phyloP scores from a whole-genome alignment of 225 moss, liverwort and hornwort genomes.

The Rhytidiadelphus loreus region DNA sequence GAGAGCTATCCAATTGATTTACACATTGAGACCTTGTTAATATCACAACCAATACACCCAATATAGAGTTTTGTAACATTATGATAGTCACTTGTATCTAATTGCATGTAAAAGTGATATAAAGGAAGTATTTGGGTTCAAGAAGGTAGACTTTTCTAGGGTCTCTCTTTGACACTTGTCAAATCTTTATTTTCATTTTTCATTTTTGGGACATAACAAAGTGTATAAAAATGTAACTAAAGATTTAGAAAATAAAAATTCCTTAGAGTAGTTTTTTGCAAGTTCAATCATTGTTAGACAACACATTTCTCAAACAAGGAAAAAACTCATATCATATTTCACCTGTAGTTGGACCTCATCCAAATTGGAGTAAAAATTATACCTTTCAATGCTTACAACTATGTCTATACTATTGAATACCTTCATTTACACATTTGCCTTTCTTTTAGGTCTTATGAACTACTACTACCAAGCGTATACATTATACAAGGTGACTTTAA shows the following conservation, averaged over 20 bases:
- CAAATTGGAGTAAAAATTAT: background rate
- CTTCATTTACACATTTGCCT: background rate
- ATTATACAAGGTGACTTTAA: background rate
- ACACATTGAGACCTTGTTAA: rapidly evolving
- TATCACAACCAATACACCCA: background rate
- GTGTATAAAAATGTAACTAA: background rate
- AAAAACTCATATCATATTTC: background rate
- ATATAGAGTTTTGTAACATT: background rate
- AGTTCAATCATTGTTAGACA: background rate
- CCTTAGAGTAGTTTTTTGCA: rapidly evolving
- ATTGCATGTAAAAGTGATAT: background rate
- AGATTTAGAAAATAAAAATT: background rate
- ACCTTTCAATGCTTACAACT: background rate
- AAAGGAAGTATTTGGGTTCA: background rate
- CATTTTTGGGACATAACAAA: background rate
- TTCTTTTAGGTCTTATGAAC: background rate
- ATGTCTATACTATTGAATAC: background rate
- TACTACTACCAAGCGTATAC: background rate
- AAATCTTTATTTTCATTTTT: background rate
- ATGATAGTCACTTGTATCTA: too few relatives aligned
- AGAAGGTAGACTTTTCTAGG: background rate
- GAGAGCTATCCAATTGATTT: background rate
- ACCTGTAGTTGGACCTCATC: background rate
- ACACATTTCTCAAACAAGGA: background rate
- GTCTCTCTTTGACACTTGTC: background rate